A percentile compares a stretch with the other conserved stretches of the same genome.
Evolutionary conservation across 306 rosid species (phyloP).

Genomic region (Malus sylvestris): DNA sequence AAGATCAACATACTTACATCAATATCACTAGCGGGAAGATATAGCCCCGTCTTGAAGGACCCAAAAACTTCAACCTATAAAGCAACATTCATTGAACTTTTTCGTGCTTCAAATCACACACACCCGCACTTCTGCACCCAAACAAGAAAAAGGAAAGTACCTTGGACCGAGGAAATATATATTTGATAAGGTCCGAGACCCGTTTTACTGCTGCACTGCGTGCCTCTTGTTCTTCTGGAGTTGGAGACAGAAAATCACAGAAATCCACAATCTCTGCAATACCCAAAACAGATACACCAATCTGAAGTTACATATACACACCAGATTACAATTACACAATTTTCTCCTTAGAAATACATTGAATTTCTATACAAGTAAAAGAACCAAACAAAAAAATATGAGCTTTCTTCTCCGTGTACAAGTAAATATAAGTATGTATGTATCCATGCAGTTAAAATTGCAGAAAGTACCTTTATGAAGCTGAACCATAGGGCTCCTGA

Average conservation of each 20-base stretch:
- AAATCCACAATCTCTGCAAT: slow-evolving; percentile 80
- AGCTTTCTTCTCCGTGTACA: background rate
- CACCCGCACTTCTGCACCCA: background rate
- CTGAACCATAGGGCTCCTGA: slow-evolving; percentile 90
- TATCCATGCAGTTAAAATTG: background rate
- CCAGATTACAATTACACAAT: background rate
- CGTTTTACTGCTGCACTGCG: slow-evolving; percentile 61
- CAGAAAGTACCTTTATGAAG: slow-evolving; percentile 69
- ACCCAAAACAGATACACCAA: background rate
- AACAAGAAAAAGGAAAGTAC: slow-evolving; percentile 25
- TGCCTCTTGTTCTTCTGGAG: slow-evolving; percentile 62
- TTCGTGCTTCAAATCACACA: background rate
- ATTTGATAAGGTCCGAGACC: slow-evolving; percentile 65
- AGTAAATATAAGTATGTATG: background rate
- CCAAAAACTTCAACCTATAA: slow-evolving; percentile 92
- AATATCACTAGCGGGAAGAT: slow-evolving; percentile 89
- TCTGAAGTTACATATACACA: background rate
- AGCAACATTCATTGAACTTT: slow-evolving; percentile 8
- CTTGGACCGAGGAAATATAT: slow-evolving; percentile 86
- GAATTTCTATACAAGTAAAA: background rate
- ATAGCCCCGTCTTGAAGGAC: slow-evolving; percentile 85
- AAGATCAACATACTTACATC: slow-evolving; percentile 52
- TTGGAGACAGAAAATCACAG: slow-evolving; percentile 85
- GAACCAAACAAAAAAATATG: background rate
- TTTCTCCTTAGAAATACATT: background rate